Percentiles rank a stretch among this genome's conserved stretches.
Evolutionary conservation across 352 stramenopile genomes (phyloP).

Genomic region (Phytophthora lateralis): DNA sequence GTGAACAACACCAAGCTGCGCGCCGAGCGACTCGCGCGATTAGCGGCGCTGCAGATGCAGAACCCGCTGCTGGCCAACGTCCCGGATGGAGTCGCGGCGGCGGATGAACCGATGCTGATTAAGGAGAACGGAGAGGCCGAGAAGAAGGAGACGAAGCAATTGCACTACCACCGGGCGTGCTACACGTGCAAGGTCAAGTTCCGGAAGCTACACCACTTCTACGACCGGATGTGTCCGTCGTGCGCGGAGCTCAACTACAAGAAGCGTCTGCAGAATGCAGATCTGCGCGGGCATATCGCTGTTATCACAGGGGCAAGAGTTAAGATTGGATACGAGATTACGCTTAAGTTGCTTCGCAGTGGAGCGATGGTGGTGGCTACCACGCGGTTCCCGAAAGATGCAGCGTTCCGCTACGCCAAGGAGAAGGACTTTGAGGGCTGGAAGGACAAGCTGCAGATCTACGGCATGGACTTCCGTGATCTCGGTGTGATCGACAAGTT

Average conservation of each 20-base stretch:
- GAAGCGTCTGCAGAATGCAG: constrained; percentile 90
- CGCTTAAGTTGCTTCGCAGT: constrained; percentile 91
- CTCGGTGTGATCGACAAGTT: constrained; percentile 94
- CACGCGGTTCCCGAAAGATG: constrained; percentile 94
- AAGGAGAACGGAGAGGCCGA: constrained; percentile 16
- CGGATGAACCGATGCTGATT: constrained; percentile 38
- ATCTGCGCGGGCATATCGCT: constrained; percentile 82
- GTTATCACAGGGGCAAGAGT: constrained; percentile 94
- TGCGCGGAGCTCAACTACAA: constrained; percentile 94
- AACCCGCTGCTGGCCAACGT: constrained; percentile 71
- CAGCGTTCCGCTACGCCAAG: constrained; percentile 83
- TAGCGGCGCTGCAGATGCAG: constrained; percentile 57
- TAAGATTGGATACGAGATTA: constrained; percentile 96
- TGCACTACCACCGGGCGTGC: constrained; percentile 93
- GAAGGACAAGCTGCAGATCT: constrained; percentile 89
- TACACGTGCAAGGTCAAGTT: constrained; percentile 96
- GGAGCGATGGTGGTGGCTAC: constrained; percentile 91
- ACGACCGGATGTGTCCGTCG: constrained; percentile 93
- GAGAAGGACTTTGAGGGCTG: constrained; percentile 86
- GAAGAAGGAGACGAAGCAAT: constrained; percentile 29
- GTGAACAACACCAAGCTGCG: constrained; percentile 85
- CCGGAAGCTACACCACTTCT: constrained; percentile 93
- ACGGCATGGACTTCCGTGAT: constrained; percentile 95
- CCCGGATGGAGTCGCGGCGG: constrained; percentile 52
- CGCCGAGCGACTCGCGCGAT: constrained; percentile 56